Evolutionary conservation across 2,329 filamentous ascomycete species (phyloP).

Genomic region (Hymenoscyphus repandus): DNA sequence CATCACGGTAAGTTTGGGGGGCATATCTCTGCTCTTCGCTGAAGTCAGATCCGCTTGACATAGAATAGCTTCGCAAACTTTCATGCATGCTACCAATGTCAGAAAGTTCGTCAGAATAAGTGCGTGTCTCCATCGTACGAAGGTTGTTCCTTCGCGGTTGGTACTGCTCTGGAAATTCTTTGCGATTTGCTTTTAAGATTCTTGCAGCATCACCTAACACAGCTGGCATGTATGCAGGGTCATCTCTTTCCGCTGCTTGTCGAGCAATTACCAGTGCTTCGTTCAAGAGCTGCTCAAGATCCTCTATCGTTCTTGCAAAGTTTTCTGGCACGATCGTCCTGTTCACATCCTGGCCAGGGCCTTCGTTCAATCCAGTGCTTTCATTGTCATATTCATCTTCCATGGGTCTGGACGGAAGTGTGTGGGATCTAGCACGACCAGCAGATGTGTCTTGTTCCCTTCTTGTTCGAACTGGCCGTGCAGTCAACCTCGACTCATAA

Average conservation of each 20-base stretch:
- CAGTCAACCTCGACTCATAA: conserved; percentile 26
- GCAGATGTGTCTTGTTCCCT: conserved; percentile 6
- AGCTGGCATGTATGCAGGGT: conserved; percentile 15
- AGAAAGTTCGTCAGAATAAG: conserved; percentile 15
- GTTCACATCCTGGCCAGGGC: background rate
- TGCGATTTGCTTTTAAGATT: conserved; percentile 20
- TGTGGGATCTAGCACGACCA: conserved; percentile 10
- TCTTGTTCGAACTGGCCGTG: conserved; percentile 23
- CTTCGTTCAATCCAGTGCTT: conserved; percentile 6
- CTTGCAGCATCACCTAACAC: conserved; percentile 21
- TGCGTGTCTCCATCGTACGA: background rate
- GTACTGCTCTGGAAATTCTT: conserved; percentile 3
- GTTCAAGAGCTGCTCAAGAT: conserved; percentile 32
- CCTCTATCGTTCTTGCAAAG: conserved; percentile 33
- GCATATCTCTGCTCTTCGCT: conserved; percentile 11
- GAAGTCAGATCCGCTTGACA: conserved; percentile 15
- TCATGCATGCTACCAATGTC: conserved; percentile 25
- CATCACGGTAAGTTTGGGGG: background rate
- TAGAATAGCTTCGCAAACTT: conserved; percentile 23
- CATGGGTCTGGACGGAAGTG: conserved; percentile 9
- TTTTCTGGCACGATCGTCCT: conserved; percentile 18
- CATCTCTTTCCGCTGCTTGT: conserved; percentile 28
- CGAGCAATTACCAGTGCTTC: conserved; percentile 35
- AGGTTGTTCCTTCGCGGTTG: background rate
- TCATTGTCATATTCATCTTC: no score